Evolutionary conservation across 2,329 filamentous ascomycete species (phyloP), one percentile per base, ranked within the genome.

Genomic region (Cercospora sp.): DNA sequence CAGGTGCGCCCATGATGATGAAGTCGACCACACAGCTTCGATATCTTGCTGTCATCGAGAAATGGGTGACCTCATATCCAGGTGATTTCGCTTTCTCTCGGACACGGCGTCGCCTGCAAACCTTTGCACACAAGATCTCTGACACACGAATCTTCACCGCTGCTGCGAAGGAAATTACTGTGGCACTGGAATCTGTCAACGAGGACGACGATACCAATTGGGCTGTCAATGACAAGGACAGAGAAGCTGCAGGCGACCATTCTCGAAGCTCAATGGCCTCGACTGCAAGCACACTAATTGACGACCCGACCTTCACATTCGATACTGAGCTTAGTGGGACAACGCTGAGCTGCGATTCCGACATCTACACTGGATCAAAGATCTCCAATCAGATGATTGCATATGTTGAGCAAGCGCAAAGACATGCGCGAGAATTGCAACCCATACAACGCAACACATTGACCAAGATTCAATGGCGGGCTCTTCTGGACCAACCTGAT

Each of bases 151-250:
- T 96, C 61, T 97, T 96, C 79, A 89, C 91, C 20, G 89, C 92
- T 18, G 92, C 94, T 3, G 91, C 93, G 3, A 90, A 92, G 73
- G 93, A 97, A 76, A 95, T 99, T 81, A 87, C 89, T 20, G 85
- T 86, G n/a, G 89, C 91, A 73, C 83, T 98, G 16, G 91, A 94
- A 57, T 84, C 86, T 60, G 89, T 93, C 1, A 83, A 87, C 5
- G 91, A 96, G 75, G 94, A 98, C 76, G 95, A 98, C 75, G 94
- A 99, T 77, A 91, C 91, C 0, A 89, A 91, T 12, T 99, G 95
- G 95, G 93, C 91, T n/a, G 91, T 89, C 75, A 87, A 88, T 58
- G 94, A 98, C 75, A 87, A 88, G 23, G 83, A 88, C 72, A 80
- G 83, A 18, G 82, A 84, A 55, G 66, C 67, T 5, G 70, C 67